A percentile compares a stretch with the other conserved stretches of the same genome.
These are phyloP conservation scores for Fusarium anthophilum DNA, from an alignment of 2,329 filamentous ascomycete genomes.

Conservation along the genomic window DNA sequence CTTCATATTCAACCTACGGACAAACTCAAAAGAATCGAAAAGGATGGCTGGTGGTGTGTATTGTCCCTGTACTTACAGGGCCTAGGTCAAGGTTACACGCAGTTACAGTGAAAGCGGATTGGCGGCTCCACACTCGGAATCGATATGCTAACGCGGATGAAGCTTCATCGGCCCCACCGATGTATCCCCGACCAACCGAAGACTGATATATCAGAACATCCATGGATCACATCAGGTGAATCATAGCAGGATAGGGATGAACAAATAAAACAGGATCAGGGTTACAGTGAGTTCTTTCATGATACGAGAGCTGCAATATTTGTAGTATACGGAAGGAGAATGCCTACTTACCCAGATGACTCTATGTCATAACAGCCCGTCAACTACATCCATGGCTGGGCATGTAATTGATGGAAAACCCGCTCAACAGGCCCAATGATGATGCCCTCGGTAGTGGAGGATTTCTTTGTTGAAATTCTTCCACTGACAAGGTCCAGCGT, in stretches of 20 bases:
- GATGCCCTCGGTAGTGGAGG: not conserved
- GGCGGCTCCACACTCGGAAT: conserved; percentile 37
- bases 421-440: conserved; percentile 21
- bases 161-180: conserved; percentile 37
- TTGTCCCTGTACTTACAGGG: conserved; percentile 40
- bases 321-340: not conserved
- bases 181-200: conserved; percentile 37
- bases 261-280: conserved; percentile 7
- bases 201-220: conserved; percentile 33
- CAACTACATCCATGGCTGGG: not conserved
- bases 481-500: conserved; percentile 22
- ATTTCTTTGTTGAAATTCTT: conserved; percentile 4
- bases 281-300: not conserved
- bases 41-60: conserved; percentile 27
- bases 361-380: not conserved
- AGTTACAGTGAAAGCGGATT: conserved; percentile 45
- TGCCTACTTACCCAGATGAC: not conserved
- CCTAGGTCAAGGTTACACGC: conserved; percentile 27
- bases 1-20: not conserved
- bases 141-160: conserved; percentile 35
- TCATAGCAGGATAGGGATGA: conserved; percentile 7
- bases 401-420: conserved; percentile 1
- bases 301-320: not conserved
- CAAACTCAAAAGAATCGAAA: not conserved
- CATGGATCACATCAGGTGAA: conserved; percentile 41